phyloP scores from a whole-genome alignment of 2,329 filamentous ascomycete species.

The Leptographium procerum region DNA sequence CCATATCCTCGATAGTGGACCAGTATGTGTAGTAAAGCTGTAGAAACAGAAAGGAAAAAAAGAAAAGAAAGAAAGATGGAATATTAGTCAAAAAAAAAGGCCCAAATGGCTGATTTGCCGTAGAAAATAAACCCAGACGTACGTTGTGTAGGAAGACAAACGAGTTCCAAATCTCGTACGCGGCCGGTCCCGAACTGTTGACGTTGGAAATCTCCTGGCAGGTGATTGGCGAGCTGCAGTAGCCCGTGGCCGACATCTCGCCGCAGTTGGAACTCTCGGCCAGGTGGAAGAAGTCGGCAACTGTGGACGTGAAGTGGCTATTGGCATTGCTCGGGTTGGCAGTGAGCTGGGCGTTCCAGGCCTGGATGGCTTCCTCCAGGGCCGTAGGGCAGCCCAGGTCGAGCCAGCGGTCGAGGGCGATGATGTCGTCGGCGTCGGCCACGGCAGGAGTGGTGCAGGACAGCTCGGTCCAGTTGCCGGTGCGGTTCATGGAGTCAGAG shows the following conservation, averaged over 20 bases:
- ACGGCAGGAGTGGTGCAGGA: constrained; percentile 12
- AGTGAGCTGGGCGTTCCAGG: constrained; percentile 13
- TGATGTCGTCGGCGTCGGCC: not conserved
- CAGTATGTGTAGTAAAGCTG: constrained; percentile 11
- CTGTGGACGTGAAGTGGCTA: constrained; percentile 10
- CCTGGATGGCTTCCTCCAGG: constrained; percentile 16
- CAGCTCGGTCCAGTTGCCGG: constrained; percentile 16
- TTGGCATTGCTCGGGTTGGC: not conserved
- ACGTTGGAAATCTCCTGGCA: not conserved
- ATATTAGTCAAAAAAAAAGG: too few relatives aligned
- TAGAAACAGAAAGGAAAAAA: too few relatives aligned
- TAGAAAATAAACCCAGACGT: not conserved
- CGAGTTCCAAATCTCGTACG: constrained; percentile 13
- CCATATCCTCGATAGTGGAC: constrained; percentile 5
- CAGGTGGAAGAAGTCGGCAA: constrained; percentile 4
- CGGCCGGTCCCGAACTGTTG: constrained; percentile 11
- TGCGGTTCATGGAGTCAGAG: constrained; percentile 10
- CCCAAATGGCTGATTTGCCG: too few relatives aligned
- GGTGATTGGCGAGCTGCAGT: constrained; percentile 4
- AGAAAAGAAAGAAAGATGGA: too few relatives aligned
- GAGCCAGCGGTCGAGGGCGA: constrained; percentile 15
- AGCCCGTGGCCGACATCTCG: not conserved
- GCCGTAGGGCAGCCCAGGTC: constrained; percentile 14
- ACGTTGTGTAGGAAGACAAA: constrained; percentile 9
- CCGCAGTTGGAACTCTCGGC: not conserved